Percentiles rank a stretch among this genome's conserved stretches.
phyloP scores from a whole-genome alignment of 192 early-diverging fungal genomes.

The Coemansia erecta region DNA sequence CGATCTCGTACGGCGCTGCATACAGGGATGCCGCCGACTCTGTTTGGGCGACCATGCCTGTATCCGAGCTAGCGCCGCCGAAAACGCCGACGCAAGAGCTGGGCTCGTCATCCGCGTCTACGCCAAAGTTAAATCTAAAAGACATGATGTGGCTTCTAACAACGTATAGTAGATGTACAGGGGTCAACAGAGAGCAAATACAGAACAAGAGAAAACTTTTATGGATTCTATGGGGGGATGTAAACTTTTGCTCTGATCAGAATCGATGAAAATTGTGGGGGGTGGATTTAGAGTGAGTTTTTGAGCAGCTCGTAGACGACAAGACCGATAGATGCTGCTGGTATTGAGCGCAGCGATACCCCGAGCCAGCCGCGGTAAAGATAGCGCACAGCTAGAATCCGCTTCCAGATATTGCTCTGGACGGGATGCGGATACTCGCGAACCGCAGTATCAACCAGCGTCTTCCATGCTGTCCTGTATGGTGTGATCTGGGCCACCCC shows the following conservation, averaged over 20 bases:
- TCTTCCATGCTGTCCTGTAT: constrained; percentile 36
- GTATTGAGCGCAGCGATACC: constrained; percentile 45
- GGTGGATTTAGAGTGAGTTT: constrained; percentile 6
- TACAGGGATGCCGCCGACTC: not conserved
- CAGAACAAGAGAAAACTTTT: not conserved
- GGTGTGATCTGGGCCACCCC: constrained; percentile 12
- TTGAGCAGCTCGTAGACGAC: constrained; percentile 46
- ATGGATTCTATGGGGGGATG: not conserved
- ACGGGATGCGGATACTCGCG: constrained; percentile 36
- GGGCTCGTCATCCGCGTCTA: constrained; percentile 22
- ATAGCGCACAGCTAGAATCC: constrained; percentile 23
- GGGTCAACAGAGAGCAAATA: not conserved
- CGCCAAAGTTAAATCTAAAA: constrained; percentile 48
- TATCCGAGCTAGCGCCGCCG: not conserved
- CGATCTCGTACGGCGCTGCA: constrained; percentile 17
- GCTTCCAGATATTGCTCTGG: constrained; percentile 9
- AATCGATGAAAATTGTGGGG: not conserved
- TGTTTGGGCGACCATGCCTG: not conserved
- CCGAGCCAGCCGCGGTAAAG: constrained; percentile 49
- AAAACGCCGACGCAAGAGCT: not conserved
- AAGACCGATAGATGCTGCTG: constrained; percentile 40
- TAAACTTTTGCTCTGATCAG: not conserved
- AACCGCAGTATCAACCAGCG: constrained; percentile 28
- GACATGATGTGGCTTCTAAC: constrained; percentile 23
- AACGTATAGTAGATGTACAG: not conserved